Evolutionary conservation across 805 yeast species (phyloP).

Genomic region (Monosporozyma aerobia): DNA sequence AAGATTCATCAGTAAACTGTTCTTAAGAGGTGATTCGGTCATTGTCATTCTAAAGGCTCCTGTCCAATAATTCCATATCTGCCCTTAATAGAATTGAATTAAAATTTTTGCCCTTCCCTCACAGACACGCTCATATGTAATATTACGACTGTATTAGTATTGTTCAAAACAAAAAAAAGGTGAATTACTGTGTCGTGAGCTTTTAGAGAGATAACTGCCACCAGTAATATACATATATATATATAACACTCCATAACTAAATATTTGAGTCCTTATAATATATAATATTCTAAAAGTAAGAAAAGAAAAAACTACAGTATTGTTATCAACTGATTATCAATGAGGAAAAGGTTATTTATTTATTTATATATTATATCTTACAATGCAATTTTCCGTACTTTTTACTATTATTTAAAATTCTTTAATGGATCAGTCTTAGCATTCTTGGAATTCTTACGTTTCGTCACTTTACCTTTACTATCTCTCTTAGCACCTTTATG

Average conservation of each 20-base stretch:
- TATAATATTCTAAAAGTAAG: background rate
- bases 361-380: background rate
- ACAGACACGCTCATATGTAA: too few relatives aligned
- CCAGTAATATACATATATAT: background rate
- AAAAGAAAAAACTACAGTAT: background rate
- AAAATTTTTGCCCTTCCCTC: background rate
- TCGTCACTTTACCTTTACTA: slow-evolving; percentile 33
- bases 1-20: slow-evolving; percentile 80
- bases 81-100: too few relatives aligned
- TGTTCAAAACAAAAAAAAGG: background rate
- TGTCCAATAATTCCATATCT: background rate
- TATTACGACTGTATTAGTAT: background rate
- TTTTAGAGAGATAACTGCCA: too few relatives aligned
- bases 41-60: slow-evolving; percentile 62
- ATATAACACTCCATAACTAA: background rate
- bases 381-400: background rate
- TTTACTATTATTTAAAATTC: slow-evolving; percentile 32
- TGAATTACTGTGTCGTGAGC: too few relatives aligned
- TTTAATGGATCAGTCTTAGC: slow-evolving; percentile 59
- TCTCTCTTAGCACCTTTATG: slow-evolving; percentile 34
- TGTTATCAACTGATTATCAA: background rate
- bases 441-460: slow-evolving; percentile 38
- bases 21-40: slow-evolving; percentile 91
- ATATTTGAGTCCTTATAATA: background rate
- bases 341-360: background rate